Conservation (phyloP, 768 basidiomycete genomes). For the Bullera alba region DNA sequence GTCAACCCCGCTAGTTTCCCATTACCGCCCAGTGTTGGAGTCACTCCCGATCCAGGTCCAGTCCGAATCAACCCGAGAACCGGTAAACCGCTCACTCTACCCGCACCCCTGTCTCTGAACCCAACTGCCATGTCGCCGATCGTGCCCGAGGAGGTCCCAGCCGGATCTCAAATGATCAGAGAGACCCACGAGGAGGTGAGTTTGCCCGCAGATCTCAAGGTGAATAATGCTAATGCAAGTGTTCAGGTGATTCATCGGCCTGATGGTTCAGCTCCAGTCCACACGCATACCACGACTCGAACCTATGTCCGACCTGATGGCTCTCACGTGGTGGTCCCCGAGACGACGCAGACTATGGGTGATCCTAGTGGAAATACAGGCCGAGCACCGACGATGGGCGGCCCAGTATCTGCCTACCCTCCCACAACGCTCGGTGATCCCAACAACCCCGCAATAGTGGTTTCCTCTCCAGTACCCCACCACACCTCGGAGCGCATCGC, state of each 20-base stretch:
- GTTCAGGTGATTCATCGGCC: slow-evolving; percentile 30
- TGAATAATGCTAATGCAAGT: slow-evolving; percentile 1
- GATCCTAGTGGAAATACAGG: neutral
- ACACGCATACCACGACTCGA: slow-evolving; percentile 33
- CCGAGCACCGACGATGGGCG: no score
- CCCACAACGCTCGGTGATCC: neutral
- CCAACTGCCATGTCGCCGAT: slow-evolving; percentile 27
- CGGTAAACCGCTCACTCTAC: slow-evolving; percentile 28
- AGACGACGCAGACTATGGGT: neutral
- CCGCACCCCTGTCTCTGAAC: slow-evolving; percentile 24
- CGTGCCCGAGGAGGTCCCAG: slow-evolving; percentile 10
- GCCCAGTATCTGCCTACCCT: neutral
- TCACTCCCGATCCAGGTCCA: slow-evolving; percentile 3
- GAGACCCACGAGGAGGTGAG: slow-evolving; percentile 40
- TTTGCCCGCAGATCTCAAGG: neutral
- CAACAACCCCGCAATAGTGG: neutral
- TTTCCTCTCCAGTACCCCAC: neutral
- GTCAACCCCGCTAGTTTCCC: slow-evolving; percentile 1
- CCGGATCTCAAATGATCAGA: slow-evolving; percentile 19
- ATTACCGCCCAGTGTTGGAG: slow-evolving; percentile 8
- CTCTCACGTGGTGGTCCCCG: neutral
- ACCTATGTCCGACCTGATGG: slow-evolving; percentile 18
- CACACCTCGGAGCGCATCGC: neutral
- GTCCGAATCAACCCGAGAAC: slow-evolving; percentile 32
- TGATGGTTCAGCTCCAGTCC: slow-evolving; percentile 22